Conservation (phyloP, 345 rosid species). For the Raphanus sativus region DNA sequence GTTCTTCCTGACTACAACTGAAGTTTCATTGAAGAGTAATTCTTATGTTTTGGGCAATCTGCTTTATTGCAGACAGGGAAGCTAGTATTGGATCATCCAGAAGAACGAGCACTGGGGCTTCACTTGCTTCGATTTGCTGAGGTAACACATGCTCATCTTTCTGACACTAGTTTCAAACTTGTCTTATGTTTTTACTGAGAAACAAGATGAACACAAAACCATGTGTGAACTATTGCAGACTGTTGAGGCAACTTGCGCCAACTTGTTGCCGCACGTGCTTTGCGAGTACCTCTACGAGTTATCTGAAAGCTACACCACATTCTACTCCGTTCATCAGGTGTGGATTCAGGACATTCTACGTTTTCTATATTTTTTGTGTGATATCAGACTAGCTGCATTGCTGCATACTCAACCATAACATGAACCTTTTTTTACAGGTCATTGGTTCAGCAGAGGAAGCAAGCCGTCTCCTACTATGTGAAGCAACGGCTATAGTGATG, state of each 20-base stretch:
- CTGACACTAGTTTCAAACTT: not conserved
- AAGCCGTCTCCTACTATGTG: conserved; percentile 78
- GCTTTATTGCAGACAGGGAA: conserved; percentile 50
- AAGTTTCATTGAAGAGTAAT: conserved; percentile 2
- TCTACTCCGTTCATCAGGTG: conserved; percentile 60
- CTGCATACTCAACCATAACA: not conserved
- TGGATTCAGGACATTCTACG: conserved; percentile 5
- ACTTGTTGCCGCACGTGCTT: conserved; percentile 66
- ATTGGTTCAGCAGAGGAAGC: conserved; percentile 75
- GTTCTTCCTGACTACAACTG: conserved; percentile 10
- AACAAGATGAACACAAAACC: not conserved
- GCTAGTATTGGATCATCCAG: conserved; percentile 56
- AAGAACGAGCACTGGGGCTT: conserved; percentile 77
- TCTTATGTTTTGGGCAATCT: conserved; percentile 10
- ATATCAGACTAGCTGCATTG: conserved; percentile 62
- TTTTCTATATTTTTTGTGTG: conserved; percentile 43
- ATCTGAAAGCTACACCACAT: conserved; percentile 70
- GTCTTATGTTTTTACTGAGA: not conserved
- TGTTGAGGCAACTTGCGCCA: conserved; percentile 79
- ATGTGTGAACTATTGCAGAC: conserved; percentile 47
- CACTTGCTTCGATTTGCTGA: conserved; percentile 88
- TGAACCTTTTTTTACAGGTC: conserved; percentile 52
- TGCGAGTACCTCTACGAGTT: conserved; percentile 80
- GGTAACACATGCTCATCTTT: conserved; percentile 41
- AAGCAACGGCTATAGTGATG: conserved; percentile 91